phyloP scores from a whole-genome alignment of 768 basidiomycete genomes.

The Amanita subjunquillea region DNA sequence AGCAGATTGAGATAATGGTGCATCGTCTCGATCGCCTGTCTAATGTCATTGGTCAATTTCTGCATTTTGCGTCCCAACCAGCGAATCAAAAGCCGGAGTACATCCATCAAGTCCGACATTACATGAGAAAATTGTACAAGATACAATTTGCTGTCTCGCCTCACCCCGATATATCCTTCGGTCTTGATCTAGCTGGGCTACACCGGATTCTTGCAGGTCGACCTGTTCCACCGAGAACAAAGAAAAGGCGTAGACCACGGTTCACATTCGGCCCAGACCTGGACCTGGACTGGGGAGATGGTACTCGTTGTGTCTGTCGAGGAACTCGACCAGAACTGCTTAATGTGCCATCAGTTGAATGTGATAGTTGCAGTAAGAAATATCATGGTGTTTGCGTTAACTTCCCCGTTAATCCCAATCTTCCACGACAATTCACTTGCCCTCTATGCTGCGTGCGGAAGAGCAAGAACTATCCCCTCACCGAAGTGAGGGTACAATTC shows the following conservation, averaged over 20 bases:
- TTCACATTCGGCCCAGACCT: conserved; percentile 72
- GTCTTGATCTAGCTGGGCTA: conserved; percentile 71
- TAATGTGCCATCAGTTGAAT: conserved; percentile 54
- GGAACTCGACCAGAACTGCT: conserved; percentile 54
- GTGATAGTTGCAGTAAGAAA: conserved; percentile 50
- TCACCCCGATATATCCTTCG: conserved; percentile 71
- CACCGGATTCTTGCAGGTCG: conserved; percentile 73
- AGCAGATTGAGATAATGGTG: conserved; percentile 70
- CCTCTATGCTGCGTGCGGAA: conserved; percentile 74
- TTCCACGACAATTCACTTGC: conserved; percentile 42
- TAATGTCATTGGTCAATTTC: conserved; percentile 68
- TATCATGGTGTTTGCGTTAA: conserved; percentile 77
- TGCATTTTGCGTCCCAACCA: conserved; percentile 59
- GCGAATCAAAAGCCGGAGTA: conserved; percentile 68
- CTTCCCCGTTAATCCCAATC: conserved; percentile 38
- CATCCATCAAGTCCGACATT: conserved; percentile 78
- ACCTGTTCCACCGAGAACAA: conserved; percentile 39
- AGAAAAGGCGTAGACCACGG: conserved; percentile 45
- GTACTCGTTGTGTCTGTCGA: conserved; percentile 74
- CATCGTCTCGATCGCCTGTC: conserved; percentile 71
- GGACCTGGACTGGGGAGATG: conserved; percentile 64
- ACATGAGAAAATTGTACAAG: conserved; percentile 84
- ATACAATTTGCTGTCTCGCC: conserved; percentile 86
- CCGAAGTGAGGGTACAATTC: conserved; percentile 66
- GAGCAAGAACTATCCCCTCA: conserved; percentile 59